Evolutionary conservation across 495 filamentous ascomycete species (phyloP).

Genomic region (Aspergillus taichungensis): DNA sequence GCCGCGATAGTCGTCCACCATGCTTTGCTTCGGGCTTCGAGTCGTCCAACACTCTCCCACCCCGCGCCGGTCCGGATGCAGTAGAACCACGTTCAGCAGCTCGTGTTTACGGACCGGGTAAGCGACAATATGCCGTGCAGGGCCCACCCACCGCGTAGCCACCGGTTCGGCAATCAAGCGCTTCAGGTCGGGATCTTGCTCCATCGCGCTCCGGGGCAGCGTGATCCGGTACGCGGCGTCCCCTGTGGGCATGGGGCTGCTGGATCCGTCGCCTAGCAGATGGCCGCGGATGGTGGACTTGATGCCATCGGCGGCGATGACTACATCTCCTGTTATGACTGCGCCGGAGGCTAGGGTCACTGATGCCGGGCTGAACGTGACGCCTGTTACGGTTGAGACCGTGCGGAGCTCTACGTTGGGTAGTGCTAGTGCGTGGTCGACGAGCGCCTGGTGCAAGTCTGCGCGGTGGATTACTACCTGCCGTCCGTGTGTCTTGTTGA

Average conservation of each 20-base stretch:
- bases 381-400: conserved; percentile 25
- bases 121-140: conserved; percentile 33
- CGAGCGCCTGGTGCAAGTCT: conserved; percentile 35
- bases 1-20: conserved; percentile 32
- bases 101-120: conserved; percentile 37
- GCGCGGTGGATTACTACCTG: conserved; percentile 37
- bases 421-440: conserved; percentile 26
- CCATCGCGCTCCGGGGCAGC: conserved; percentile 27
- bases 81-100: conserved; percentile 35
- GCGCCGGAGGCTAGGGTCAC: conserved; percentile 28
- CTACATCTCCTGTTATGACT: conserved; percentile 28
- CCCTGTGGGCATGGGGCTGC: conserved; percentile 28
- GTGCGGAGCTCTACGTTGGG: conserved; percentile 28
- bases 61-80: conserved; percentile 29
- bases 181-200: conserved; percentile 26
- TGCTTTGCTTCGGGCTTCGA: conserved; percentile 32
- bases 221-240: conserved; percentile 40
- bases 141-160: conserved; percentile 37
- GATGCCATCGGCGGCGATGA: conserved; percentile 42
- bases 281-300: conserved; percentile 31
- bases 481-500: conserved; percentile 35
- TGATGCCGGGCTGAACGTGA: conserved; percentile 20
- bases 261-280: conserved; percentile 17
- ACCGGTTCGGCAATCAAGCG: conserved; percentile 28
- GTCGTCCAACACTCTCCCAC: conserved; percentile 38